Base-by-base conservation (phyloP, 441 rosid species). In the Theobroma grandiflorum region DNA sequence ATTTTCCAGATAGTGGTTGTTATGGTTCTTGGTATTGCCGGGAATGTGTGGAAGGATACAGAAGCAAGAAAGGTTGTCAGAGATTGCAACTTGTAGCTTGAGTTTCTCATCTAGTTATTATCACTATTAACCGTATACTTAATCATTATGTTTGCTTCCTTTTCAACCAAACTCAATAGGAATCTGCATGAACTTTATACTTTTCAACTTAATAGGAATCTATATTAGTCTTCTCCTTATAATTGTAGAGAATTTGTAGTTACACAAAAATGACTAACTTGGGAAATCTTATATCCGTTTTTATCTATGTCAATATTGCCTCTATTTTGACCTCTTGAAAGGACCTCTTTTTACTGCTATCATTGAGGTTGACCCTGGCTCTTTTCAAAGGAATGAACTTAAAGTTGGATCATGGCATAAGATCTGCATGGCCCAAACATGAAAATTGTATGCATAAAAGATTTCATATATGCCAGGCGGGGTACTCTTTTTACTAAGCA, bases 1-100 rank as follows among this genome's bases (percentile, higher is more conserved):
- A 89, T 95, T 83, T 97, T 97, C 85, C 99, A 97, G 90, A 90
- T 95, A 82, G 99, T 95, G 35, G 99, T 97, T 74, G 99, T 97
- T 68, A 52, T 97, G 82, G 99, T 97, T 81, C 91, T 97, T 4
- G 99, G 99, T 76, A 77, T 92, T 74, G 98, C 99, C 72, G 99
- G 99, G 84, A 97, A 97, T 89, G 94, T 95, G 31, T 95, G 99
- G 99, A 97, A 95, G 92, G 99, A 97, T 81, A 92, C 98, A 62
- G 98, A 95, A 88, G 98, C 98, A 78, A 93, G 95, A 87, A 93
- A 97, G 98, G 99, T 78, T 31, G 88, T 76, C 55, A 53, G 50
- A 40, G 3, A 55, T 73, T 73, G 49, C 62, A 82, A 74, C 70
- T 79, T 80, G 18, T 72, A 61, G 73, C 63, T 80, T 82, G 59